A percentile compares a stretch with the other conserved stretches of the same genome.
phyloP scores from a whole-genome alignment of 2,329 filamentous ascomycete genomes.

The Diaporthe citriasiana region DNA sequence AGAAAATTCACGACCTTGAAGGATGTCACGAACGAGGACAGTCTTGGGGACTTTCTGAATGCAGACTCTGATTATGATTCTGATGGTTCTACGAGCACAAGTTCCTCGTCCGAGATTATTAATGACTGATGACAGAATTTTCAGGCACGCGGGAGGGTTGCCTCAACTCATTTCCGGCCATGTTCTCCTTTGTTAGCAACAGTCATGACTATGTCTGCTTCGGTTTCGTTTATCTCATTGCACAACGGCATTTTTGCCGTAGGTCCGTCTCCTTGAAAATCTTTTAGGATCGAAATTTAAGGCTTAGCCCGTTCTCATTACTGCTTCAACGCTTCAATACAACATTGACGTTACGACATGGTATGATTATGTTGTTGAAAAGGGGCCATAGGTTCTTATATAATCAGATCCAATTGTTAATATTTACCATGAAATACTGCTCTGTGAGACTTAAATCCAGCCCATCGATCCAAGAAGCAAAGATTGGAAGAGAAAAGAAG shows the following conservation, averaged over 20 bases:
- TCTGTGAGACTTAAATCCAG: not conserved
- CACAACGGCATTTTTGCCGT: not conserved
- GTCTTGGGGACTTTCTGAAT: not conserved
- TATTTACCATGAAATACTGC: slow-evolving; percentile 11
- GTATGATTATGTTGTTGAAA: not conserved
- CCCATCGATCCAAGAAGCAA: not conserved
- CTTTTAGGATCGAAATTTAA: no score
- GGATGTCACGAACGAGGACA: slow-evolving; percentile 9
- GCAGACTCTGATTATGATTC: slow-evolving; percentile 17
- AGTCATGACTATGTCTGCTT: not conserved
- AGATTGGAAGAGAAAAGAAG: not conserved
- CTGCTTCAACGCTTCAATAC: not conserved
- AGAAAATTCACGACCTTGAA: slow-evolving; percentile 27
- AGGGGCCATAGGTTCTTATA: not conserved
- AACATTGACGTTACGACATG: not conserved
- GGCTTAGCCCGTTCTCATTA: no score
- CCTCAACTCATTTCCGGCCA: not conserved
- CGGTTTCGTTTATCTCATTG: not conserved
- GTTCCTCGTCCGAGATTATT: not conserved
- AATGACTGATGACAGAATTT: not conserved
- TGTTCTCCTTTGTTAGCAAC: not conserved
- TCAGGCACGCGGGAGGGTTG: not conserved
- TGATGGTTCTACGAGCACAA: slow-evolving; percentile 3
- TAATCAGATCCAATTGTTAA: not conserved
- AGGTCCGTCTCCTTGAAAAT: not conserved